Base-by-base conservation (phyloP, 371 early-diverging fungal genomes). In the Mucor indicus region DNA sequence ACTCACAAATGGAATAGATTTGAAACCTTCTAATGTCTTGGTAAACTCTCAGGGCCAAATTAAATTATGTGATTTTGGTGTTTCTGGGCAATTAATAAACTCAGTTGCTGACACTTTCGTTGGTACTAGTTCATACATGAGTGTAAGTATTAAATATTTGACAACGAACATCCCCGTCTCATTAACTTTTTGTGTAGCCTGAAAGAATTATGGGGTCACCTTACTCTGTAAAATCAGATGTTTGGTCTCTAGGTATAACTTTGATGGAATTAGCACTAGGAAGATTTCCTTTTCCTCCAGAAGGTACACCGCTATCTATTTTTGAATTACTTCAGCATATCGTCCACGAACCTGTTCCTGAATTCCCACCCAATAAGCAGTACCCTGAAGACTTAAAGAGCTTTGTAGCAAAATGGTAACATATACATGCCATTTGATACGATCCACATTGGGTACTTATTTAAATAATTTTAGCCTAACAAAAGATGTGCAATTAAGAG, bases 191-290 rank as follows among this genome's bases (percentile, higher is more conserved):
- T 21, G 2, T 10, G 4, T 72, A 91, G 90, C 98, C 98, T 40
- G 98, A 98, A 67, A 85, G 98, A 46, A 97, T 98, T 54, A 85
- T 90, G 61, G 96, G 95, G 38, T 84, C 81, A 48, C 80, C 84
- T 42, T 95, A 97, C 66, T 84, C 95, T 15, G 90, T 92, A 37
- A 87, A 90, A 57, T 92, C 93, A n/a, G 98, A 98, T 65, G 90
- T 94, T 19, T 98, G 98, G 98, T 88, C 90, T 29, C 67, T 98
- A 32, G 96, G 96, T 4, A 85, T 97, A 33, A 89, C 96, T 2
- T 64, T 97, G 38, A 85, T 96, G 75, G 98, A 98, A 60, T 67
- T 95, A 16, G 96, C 95, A 4, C 69, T 89, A 35, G 94, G 90
- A 42, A 76, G 88, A 54, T 95, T 95, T 68, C 97, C 98, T 21